phyloP scores from a whole-genome alignment of 352 stramenopile species.

The Pythium pectinolyticum region DNA sequence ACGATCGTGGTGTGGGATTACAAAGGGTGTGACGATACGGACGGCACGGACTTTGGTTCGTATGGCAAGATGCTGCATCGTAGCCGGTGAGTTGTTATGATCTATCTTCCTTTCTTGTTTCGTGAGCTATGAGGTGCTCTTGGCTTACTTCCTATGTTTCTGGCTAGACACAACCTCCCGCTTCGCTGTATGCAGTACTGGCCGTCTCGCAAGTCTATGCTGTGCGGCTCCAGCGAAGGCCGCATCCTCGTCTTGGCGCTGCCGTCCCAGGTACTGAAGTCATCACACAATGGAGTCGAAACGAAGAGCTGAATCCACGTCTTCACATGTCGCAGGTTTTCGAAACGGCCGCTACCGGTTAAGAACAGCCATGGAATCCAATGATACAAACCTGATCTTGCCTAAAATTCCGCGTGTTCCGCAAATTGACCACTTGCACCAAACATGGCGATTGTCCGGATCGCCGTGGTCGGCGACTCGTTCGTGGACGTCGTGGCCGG shows the following conservation, averaged over 20 bases:
- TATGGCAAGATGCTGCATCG: slow-evolving; percentile 49
- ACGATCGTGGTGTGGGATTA: slow-evolving; percentile 69
- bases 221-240: slow-evolving; percentile 23
- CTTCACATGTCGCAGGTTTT: slow-evolving; percentile 6
- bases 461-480: slow-evolving; percentile 27
- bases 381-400: slow-evolving; percentile 1
- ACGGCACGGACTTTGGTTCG: slow-evolving; percentile 37
- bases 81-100: slow-evolving; percentile 38
- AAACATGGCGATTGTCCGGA: neutral
- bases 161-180: slow-evolving; percentile 7
- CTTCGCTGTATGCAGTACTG: slow-evolving; percentile 27
- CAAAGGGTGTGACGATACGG: slow-evolving; percentile 34
- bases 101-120: neutral
- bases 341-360: neutral
- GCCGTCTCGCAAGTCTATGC: slow-evolving; percentile 12
- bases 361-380: neutral
- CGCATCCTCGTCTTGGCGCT: slow-evolving; percentile 24
- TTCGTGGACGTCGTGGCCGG: slow-evolving; percentile 70
- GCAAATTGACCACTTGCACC: neutral
- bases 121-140: neutral
- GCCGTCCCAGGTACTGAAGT: neutral
- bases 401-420: neutral
- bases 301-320: neutral
- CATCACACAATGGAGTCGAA: neutral
- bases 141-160: neutral